Conservation (phyloP, 108 stramenopile genomes). For the Conticribra weissflogii region DNA sequence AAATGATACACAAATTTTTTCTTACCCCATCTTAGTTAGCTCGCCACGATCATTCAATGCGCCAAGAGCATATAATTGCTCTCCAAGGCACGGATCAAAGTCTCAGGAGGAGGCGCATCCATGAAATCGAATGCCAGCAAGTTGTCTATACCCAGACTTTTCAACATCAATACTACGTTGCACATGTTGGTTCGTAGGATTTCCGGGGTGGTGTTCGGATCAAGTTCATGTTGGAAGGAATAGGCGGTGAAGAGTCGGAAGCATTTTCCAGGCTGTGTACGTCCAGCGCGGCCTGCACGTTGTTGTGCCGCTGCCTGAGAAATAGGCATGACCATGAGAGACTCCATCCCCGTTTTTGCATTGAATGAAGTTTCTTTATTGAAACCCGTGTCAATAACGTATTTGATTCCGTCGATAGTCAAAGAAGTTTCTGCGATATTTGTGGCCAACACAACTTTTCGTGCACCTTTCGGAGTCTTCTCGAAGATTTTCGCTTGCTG, state of each 20-base stretch:
- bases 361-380: conserved; percentile 98
- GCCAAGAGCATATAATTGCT: conserved; percentile 99
- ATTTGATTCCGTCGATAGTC: conserved; percentile 98
- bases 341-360: conserved; percentile 96
- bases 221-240: conserved; percentile 97
- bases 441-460: conserved; percentile 98
- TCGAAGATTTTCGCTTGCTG: conserved; percentile 99
- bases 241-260: conserved; percentile 99
- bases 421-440: conserved; percentile 98
- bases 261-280: conserved; percentile 99
- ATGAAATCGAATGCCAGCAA: conserved; percentile 99
- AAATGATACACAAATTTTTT: no score
- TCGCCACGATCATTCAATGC: conserved; percentile 98
- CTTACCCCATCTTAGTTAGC: conserved; percentile 98
- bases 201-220: conserved; percentile 97
- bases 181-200: conserved; percentile 98
- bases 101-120: conserved; percentile 96
- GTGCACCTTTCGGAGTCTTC: conserved; percentile 90
- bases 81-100: conserved; percentile 94
- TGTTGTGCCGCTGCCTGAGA: conserved; percentile 97
- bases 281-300: conserved; percentile 93
- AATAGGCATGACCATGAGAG: conserved; percentile 96
- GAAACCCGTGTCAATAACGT: conserved; percentile 98
- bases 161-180: conserved; percentile 98
- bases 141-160: conserved; percentile 98